Percentiles rank a stretch among this genome's conserved stretches.
Conservation (phyloP, 164 flowering plant species). For the Annona cherimola region DNA sequence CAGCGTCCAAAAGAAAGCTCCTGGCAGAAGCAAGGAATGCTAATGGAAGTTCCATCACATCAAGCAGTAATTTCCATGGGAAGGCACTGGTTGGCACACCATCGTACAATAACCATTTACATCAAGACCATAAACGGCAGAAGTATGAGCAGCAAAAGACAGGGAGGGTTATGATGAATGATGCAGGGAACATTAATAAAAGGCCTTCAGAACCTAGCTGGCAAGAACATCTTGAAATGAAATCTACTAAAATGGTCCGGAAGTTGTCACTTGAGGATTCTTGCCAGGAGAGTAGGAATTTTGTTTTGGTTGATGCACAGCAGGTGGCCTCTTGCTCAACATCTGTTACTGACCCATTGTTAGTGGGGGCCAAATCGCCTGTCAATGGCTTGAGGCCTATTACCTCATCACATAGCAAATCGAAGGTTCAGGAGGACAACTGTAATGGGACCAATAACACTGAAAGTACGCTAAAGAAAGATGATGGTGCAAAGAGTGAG, state of each 20-base stretch:
- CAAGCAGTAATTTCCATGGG: conserved; percentile 10
- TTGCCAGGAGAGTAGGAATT: background rate
- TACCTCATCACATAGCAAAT: conserved; percentile 20
- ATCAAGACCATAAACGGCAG: conserved; percentile 1
- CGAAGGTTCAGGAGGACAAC: conserved; percentile 12
- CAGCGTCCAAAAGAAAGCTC: conserved; percentile 5
- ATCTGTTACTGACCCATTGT: conserved; percentile 10
- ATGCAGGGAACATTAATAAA: background rate
- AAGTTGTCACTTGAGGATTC: conserved; percentile 6
- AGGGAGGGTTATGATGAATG: background rate
- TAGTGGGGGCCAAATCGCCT: conserved; percentile 12
- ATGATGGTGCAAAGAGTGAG: conserved; percentile 49
- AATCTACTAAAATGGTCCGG: conserved; percentile 9
- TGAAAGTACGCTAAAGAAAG: conserved; percentile 15
- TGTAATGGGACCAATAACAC: conserved; percentile 12
- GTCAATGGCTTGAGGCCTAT: conserved; percentile 10
- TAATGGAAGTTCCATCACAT: conserved; percentile 5
- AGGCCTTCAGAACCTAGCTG: conserved; percentile 10
- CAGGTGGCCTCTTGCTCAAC: conserved; percentile 11
- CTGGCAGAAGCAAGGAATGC: conserved; percentile 12
- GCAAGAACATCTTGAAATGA: conserved; percentile 5
- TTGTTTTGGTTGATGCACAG: conserved; percentile 3
- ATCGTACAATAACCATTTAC: conserved; percentile 14
- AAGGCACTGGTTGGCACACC: conserved; percentile 8
- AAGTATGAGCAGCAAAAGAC: conserved; percentile 13